Evolutionary conservation across 1,284 basidiomycete species (phyloP), one percentile per base, ranked within the genome.

Genomic region (Butyriboletus regius): DNA sequence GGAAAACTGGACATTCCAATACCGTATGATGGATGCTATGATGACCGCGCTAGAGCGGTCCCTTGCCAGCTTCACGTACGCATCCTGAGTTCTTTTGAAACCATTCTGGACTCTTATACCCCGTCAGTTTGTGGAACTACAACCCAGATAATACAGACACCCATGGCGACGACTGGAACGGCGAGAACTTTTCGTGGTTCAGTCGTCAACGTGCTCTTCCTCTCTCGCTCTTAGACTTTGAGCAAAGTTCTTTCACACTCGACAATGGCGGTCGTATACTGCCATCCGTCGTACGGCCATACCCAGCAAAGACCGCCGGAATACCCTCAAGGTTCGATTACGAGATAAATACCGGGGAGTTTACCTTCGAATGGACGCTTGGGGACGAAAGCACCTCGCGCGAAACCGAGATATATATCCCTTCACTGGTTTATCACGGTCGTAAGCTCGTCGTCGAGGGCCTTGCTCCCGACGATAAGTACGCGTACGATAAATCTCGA

Each of bases 151-250:
- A 97, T 68, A 77, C 79, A 35, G 90, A 95, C 59, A 64, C 70
- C 18, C 64, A 71, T 20, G 96, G 95, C 13, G 94, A 98, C 66
- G 75, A 83, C 54, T 98, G 95, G 95, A 97, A 96, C 63, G 89
- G 86, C 40, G 94, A 98, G 68, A 93, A 92, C 70, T 95, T 96
- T 66, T 91, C 90, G 4, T 95, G 90, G 85, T 95, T 90, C 74
- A 88, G 86, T 54, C 71, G 76, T 38, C 70, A 69, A 42, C 78
- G 83, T 8, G 78, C 78, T 1, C 67, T 79, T 12, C 77, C 78
- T 1, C 60, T 72, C 1, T 76, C 74, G 0, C 64, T 78, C 39
- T 68, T 82, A 22, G 72, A 75, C 56, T 69, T 74, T 59, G 75
- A 77, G 12, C 83, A 88, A 59, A 71, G 71, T 10, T 75, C 81